Evolutionary conservation across 139 green algal genomes (phyloP).

Genomic region (Zygnema cylindricum): DNA sequence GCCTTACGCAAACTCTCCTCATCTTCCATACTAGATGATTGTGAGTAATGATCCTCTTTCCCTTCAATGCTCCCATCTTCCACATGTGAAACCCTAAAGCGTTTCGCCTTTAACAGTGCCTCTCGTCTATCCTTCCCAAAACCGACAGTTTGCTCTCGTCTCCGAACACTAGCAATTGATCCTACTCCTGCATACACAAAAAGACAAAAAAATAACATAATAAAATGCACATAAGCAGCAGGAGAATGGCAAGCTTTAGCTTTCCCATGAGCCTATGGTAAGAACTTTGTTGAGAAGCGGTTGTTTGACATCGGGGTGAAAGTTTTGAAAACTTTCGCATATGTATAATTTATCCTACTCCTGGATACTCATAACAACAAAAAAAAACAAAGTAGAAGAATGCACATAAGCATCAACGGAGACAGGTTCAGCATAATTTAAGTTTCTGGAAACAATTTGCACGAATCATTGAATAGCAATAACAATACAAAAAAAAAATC

Average conservation of each 20-base stretch:
- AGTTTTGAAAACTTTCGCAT: background rate
- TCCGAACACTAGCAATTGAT: too few species aligned
- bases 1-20: constrained; percentile 5
- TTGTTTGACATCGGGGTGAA: background rate
- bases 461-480: background rate
- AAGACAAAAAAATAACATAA: too few species aligned
- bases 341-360: background rate
- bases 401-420: background rate
- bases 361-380: background rate
- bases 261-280: background rate
- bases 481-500: background rate
- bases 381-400: background rate
- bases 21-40: background rate
- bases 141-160: constrained; percentile 7
- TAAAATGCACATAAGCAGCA: too few species aligned
- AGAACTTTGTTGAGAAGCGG: background rate
- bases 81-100: constrained; percentile 20
- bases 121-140: constrained; percentile 48
- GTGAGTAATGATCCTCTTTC: constrained; percentile 22
- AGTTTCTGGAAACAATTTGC: background rate
- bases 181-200: too few species aligned
- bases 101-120: constrained; percentile 49
- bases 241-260: background rate
- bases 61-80: constrained; percentile 21
- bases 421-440: background rate